Percentiles rank a stretch among this genome's conserved stretches.
Evolutionary conservation across 495 filamentous ascomycete genomes (phyloP).

Genomic region (Terfezia boudieri): DNA sequence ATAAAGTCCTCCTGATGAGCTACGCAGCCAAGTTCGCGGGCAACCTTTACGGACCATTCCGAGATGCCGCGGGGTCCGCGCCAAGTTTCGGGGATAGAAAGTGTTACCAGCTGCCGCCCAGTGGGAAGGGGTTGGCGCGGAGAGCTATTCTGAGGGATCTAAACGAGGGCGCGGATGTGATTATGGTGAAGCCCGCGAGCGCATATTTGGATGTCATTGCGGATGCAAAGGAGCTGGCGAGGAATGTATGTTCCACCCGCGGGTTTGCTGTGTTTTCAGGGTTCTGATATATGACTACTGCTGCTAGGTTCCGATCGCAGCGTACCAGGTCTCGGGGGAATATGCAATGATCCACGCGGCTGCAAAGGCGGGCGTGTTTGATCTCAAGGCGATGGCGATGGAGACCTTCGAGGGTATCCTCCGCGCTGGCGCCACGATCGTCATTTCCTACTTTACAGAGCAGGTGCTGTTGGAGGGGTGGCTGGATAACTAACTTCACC

Average conservation of each 20-base stretch:
- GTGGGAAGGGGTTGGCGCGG: constrained; percentile 76
- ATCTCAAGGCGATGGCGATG: constrained; percentile 84
- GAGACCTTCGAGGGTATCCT: constrained; percentile 84
- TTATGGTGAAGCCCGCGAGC: constrained; percentile 95
- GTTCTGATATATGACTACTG: no score
- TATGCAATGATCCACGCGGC: constrained; percentile 96
- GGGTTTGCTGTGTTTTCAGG: no score
- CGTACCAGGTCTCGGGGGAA: constrained; percentile 93
- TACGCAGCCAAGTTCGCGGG: constrained; percentile 95
- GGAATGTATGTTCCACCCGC: constrained; percentile 25
- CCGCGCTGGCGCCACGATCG: constrained; percentile 73
- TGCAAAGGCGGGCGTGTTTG: constrained; percentile 93
- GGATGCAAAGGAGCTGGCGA: constrained; percentile 81
- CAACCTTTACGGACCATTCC: constrained; percentile 90
- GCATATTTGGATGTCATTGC: constrained; percentile 91
- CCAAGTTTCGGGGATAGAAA: constrained; percentile 85
- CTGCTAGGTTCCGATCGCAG: constrained; percentile 48
- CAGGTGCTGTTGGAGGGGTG: constrained; percentile 41
- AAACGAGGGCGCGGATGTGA: constrained; percentile 81
- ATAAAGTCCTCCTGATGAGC: constrained; percentile 80
- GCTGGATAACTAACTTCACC: constrained; percentile 9
- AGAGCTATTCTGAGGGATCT: constrained; percentile 79
- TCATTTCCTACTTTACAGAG: constrained; percentile 84
- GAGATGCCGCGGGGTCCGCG: constrained; percentile 72
- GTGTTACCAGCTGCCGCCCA: constrained; percentile 90